These are phyloP conservation scores for Metarhizium brunneum DNA, from an alignment of 2,329 filamentous ascomycete genomes.

Conservation along the genomic window DNA sequence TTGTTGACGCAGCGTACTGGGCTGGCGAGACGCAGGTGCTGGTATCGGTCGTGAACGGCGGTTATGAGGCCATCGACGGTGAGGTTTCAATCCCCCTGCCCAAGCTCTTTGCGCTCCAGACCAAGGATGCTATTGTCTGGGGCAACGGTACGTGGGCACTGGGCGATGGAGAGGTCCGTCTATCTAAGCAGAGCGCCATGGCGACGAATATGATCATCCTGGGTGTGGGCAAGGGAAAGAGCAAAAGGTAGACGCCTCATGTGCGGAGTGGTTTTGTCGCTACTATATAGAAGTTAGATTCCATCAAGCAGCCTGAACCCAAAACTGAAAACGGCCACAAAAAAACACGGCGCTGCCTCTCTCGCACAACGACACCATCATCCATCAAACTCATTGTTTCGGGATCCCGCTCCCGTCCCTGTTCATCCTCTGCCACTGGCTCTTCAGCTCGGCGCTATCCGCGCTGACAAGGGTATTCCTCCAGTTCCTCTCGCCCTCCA, in stretches of 20 bases:
- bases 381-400: slow-evolving; percentile 3
- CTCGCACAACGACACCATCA: neutral
- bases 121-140: slow-evolving; percentile 9
- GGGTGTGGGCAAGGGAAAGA: neutral
- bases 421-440: slow-evolving; percentile 23
- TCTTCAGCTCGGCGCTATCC: slow-evolving; percentile 21
- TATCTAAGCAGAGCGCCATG: slow-evolving; percentile 11
- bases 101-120: slow-evolving; percentile 3
- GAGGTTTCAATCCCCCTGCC: slow-evolving; percentile 11
- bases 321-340: too few species aligned
- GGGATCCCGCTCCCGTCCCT: slow-evolving; percentile 14
- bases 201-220: slow-evolving; percentile 16
- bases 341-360: too few species aligned
- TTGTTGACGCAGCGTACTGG: slow-evolving; percentile 16
- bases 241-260: too few species aligned
- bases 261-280: too few species aligned
- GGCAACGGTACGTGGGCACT: slow-evolving; percentile 12
- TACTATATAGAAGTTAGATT: too few species aligned
- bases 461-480: slow-evolving; percentile 24
- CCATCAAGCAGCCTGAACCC: too few species aligned
- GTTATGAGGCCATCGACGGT: slow-evolving; percentile 9
- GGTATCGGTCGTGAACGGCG: slow-evolving; percentile 15
- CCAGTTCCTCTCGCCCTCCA: slow-evolving; percentile 19
- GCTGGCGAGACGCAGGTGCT: slow-evolving; percentile 9
- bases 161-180: slow-evolving; percentile 2